phyloP scores from a whole-genome alignment of 148 eudicot species.

The Silene conica region DNA sequence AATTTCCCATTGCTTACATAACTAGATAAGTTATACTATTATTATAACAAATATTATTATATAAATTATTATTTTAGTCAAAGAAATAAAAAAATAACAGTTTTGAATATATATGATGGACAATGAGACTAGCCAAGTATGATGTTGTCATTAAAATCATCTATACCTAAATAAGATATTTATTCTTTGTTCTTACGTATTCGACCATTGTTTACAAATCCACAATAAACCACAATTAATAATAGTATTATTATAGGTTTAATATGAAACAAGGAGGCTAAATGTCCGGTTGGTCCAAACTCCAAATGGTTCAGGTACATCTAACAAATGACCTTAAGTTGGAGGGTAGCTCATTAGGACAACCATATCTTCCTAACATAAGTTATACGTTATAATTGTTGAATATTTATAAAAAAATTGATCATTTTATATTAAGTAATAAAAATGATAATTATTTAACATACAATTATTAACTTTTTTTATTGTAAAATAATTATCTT shows the following conservation, averaged over 20 bases:
- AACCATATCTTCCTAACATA: conserved; percentile 19
- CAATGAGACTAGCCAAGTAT: neutral
- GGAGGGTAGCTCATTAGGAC: conserved; percentile 7
- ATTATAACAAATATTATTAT: too few relatives aligned
- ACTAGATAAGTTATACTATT: neutral
- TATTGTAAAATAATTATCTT: too few relatives aligned
- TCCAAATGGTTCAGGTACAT: conserved; percentile 10
- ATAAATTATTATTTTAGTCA: too few relatives aligned
- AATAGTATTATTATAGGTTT: neutral
- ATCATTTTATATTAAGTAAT: too few relatives aligned
- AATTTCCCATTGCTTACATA: neutral
- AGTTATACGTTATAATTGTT: too few relatives aligned
- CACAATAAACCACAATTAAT: too few relatives aligned
- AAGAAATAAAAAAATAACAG: neutral
- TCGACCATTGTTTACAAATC: conserved; percentile 5
- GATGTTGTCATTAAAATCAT: conserved; percentile 11
- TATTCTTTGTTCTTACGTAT: conserved; percentile 1
- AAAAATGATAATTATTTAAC: too few relatives aligned
- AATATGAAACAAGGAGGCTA: conserved; percentile 9
- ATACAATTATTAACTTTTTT: too few relatives aligned
- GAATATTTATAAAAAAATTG: too few relatives aligned
- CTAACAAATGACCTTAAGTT: too few relatives aligned
- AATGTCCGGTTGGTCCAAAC: conserved; percentile 7
- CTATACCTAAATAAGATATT: neutral
- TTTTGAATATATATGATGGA: neutral